Evolutionary conservation across 1,284 basidiomycete species (phyloP).

Genomic region (Rhizopogon hawkerae): DNA sequence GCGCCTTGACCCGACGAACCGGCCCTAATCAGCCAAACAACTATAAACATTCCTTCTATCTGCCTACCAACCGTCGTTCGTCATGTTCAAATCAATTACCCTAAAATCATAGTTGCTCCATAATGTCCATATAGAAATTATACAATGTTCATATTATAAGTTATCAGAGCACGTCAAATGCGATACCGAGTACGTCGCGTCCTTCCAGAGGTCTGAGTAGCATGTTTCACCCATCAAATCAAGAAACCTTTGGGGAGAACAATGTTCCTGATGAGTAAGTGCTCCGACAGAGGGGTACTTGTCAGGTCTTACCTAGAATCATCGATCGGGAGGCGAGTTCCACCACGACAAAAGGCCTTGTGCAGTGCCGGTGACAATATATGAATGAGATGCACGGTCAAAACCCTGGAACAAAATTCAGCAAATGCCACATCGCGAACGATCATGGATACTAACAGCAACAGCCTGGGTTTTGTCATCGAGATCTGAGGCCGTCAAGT

Average conservation of each 20-base stretch:
- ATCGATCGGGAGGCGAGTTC: slow-evolving; percentile 34
- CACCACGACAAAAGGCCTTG: slow-evolving; percentile 51
- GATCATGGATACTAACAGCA: slow-evolving; percentile 34
- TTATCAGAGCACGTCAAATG: slow-evolving; percentile 13
- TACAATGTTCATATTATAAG: slow-evolving; percentile 17
- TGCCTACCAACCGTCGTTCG: no score
- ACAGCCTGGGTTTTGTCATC: slow-evolving; percentile 47
- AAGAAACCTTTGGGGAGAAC: slow-evolving; percentile 18
- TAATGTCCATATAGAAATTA: slow-evolving; percentile 13
- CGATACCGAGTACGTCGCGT: slow-evolving; percentile 26
- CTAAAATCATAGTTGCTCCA: background rate
- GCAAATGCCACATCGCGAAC: slow-evolving; percentile 1
- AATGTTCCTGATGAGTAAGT: background rate
- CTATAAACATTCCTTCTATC: slow-evolving; percentile 15
- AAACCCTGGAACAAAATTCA: slow-evolving; percentile 31
- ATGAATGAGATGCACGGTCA: slow-evolving; percentile 35
- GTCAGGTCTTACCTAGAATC: slow-evolving; percentile 13
- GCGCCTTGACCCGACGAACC: slow-evolving; percentile 17
- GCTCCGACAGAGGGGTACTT: slow-evolving; percentile 1
- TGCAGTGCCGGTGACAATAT: slow-evolving; percentile 48
- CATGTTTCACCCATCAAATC: slow-evolving; percentile 24
- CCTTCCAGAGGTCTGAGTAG: slow-evolving; percentile 18
- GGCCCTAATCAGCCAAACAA: slow-evolving; percentile 29
- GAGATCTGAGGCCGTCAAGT: slow-evolving; percentile 23
- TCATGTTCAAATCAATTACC: background rate